These are phyloP conservation scores for Vitis hybrid DNA, from an alignment of 177 flowering plant genomes.

Conservation along the genomic window DNA sequence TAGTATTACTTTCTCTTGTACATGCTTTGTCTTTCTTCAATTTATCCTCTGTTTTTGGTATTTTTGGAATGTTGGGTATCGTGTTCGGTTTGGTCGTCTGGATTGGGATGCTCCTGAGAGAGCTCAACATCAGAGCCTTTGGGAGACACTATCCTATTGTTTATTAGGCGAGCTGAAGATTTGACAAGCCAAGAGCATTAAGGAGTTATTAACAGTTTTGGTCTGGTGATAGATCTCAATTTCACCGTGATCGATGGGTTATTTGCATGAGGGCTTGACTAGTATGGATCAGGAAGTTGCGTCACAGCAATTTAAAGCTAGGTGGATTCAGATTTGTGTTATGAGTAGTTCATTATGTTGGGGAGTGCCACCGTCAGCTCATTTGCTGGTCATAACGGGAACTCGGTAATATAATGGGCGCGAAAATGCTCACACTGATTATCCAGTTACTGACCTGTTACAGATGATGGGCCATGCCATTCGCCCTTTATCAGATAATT, in stretches of 20 bases:
- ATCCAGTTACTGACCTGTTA: constrained; percentile 79
- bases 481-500: constrained; percentile 75
- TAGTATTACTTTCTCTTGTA: no score
- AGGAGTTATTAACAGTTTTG: no score
- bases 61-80: no score
- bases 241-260: constrained; percentile 70
- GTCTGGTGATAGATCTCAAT: no score
- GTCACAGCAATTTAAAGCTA: constrained; percentile 77
- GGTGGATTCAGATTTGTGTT: constrained; percentile 95
- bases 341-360: constrained; percentile 90
- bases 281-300: constrained; percentile 12
- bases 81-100: no score
- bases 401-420: constrained; percentile 96
- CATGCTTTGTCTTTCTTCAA: no score
- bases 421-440: constrained; percentile 87
- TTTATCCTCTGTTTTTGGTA: no score
- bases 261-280: constrained; percentile 84
- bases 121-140: no score
- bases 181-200: no score
- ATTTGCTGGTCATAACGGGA: constrained; percentile 96
- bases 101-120: no score
- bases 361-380: constrained; percentile 87
- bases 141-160: no score
- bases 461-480: constrained; percentile 99
- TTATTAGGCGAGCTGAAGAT: no score